phyloP scores from a whole-genome alignment of 2,329 filamentous ascomycete species.

The Tolypocladium paradoxum region DNA sequence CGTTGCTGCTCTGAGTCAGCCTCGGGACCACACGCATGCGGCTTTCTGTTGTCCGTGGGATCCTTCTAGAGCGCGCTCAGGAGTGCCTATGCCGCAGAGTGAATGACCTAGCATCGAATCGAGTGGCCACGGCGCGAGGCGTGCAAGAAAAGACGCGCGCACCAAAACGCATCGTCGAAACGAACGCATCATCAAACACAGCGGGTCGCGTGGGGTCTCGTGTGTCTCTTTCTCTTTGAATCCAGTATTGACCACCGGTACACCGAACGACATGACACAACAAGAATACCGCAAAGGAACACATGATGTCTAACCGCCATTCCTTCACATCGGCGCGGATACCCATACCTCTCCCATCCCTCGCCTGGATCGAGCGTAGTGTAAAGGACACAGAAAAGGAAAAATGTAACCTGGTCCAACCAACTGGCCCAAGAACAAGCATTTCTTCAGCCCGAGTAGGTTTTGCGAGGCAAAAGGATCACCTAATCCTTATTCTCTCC shows the following conservation, averaged over 20 bases:
- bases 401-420: neutral
- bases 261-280: slow-evolving; percentile 7
- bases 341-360: neutral
- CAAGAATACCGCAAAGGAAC: slow-evolving; percentile 7
- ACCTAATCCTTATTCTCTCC: slow-evolving; percentile 27
- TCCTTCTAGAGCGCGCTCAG: neutral
- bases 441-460: slow-evolving; percentile 4
- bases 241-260: slow-evolving; percentile 9
- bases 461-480: slow-evolving; percentile 11
- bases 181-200: neutral
- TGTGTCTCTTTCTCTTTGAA: slow-evolving; percentile 2
- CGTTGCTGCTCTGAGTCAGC: neutral
- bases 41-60: neutral
- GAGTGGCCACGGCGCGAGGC: neutral
- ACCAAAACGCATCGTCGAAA: neutral
- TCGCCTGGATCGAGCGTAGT: slow-evolving; percentile 1
- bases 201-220: neutral
- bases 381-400: slow-evolving; percentile 1
- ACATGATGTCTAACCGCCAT: slow-evolving; percentile 10
- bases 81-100: neutral
- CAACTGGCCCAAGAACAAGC: neutral
- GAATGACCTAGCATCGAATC: neutral
- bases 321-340: slow-evolving; percentile 1
- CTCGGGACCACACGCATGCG: neutral
- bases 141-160: neutral